Evolutionary conservation across 2,329 filamentous ascomycete genomes (phyloP).

Genomic region (Fusarium xyrophilum): DNA sequence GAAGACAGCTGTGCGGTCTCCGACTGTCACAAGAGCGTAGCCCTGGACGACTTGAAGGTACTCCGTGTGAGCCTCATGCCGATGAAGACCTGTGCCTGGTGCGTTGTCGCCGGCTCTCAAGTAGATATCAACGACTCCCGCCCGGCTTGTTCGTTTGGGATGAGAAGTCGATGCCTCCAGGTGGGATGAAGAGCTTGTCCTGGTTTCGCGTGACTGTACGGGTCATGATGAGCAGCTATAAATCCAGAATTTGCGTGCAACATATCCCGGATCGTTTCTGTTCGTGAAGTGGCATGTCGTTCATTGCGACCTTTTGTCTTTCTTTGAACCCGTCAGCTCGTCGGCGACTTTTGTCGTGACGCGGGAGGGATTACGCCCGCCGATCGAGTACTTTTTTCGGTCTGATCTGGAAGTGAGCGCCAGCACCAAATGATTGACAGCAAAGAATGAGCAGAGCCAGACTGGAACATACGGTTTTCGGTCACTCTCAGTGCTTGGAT

Average conservation of each 20-base stretch:
- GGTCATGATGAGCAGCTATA: neutral
- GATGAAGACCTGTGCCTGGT: conserved; percentile 26
- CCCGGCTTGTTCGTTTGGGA: neutral
- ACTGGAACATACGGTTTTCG: accelerated
- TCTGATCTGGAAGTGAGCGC: neutral
- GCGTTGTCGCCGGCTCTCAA: conserved; percentile 12
- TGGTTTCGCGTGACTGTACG: conserved; percentile 14
- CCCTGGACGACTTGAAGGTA: conserved; percentile 30
- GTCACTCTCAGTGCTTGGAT: neutral
- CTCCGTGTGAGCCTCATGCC: conserved; percentile 30
- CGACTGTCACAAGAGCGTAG: conserved; percentile 34
- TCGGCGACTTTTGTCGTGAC: neutral
- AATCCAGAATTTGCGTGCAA: neutral
- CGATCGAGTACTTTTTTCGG: neutral
- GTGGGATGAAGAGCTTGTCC: conserved; percentile 10
- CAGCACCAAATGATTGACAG: neutral
- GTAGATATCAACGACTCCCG: conserved; percentile 8
- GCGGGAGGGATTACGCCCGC: neutral
- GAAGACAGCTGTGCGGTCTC: conserved; percentile 28
- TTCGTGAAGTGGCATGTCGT: accelerated
- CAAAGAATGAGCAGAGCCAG: neutral
- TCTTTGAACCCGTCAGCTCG: neutral
- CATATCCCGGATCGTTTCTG: too few relatives aligned
- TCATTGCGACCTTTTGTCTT: accelerated
- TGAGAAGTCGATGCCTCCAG: conserved; percentile 17